These are phyloP conservation scores for Agrocybe pediades DNA, from an alignment of 768 basidiomycete genomes.

Conservation along the genomic window DNA sequence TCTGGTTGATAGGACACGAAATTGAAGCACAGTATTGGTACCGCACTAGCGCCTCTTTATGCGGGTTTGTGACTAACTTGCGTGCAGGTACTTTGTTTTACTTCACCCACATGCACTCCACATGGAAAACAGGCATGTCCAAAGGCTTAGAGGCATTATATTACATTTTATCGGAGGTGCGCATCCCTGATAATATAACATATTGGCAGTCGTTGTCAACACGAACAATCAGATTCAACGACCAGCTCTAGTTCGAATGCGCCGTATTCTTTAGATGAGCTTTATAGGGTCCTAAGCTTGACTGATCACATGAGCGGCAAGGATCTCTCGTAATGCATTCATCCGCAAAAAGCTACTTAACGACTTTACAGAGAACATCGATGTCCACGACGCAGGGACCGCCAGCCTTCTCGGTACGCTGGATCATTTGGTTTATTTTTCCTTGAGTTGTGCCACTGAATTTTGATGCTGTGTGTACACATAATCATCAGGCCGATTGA, in stretches of 20 bases:
- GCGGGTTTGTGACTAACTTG: background rate
- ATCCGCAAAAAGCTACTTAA: background rate
- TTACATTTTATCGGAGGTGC: slow-evolving; percentile 30
- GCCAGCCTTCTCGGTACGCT: background rate
- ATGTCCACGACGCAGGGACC: background rate
- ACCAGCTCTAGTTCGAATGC: slow-evolving; percentile 5
- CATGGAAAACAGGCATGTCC: slow-evolving; percentile 19
- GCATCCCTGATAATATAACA: background rate
- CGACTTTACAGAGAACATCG: background rate
- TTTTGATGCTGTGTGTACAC: too few relatives aligned
- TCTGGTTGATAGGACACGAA: background rate
- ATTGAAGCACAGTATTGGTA: background rate
- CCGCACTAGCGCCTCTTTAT: background rate
- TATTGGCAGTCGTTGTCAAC: background rate
- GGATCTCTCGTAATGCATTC: background rate
- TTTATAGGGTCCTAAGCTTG: slow-evolving; percentile 28
- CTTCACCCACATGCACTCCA: background rate
- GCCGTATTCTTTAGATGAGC: slow-evolving; percentile 16
- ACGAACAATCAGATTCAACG: slow-evolving; percentile 4
- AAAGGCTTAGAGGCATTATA: slow-evolving; percentile 32
- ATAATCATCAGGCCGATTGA: slow-evolving; percentile 39
- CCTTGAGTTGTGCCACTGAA: too few relatives aligned
- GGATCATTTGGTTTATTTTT: too few relatives aligned
- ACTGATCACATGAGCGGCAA: slow-evolving; percentile 26
- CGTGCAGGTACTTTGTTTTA: background rate